Conservation (phyloP, 164 flowering plant species). For the Echeveria elegans region DNA sequence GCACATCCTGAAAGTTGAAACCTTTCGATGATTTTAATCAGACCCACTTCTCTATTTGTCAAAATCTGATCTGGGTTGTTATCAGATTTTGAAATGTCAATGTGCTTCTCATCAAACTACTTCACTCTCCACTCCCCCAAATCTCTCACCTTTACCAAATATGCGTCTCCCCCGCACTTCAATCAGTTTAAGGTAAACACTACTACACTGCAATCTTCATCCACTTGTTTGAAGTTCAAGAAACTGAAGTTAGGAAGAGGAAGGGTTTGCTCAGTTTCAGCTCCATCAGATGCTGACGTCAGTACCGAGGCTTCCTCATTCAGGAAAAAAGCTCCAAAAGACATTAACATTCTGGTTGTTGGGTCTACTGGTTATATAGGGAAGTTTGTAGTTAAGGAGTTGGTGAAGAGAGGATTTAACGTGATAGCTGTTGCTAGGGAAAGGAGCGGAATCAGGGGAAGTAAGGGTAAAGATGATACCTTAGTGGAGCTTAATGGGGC, state of each 20-base stretch:
- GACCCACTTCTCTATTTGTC: background rate
- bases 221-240: background rate
- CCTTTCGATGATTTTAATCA: background rate
- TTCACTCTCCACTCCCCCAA: slow-evolving; percentile 6
- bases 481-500: slow-evolving; percentile 51
- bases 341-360: slow-evolving; percentile 70
- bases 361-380: slow-evolving; percentile 97
- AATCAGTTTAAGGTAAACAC: background rate
- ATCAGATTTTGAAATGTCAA: background rate
- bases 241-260: background rate
- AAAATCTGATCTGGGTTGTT: background rate
- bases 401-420: slow-evolving; percentile 66
- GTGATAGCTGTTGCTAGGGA: slow-evolving; percentile 80
- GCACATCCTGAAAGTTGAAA: background rate
- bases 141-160: slow-evolving; percentile 1
- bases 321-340: slow-evolving; percentile 52
- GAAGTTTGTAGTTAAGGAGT: slow-evolving; percentile 68
- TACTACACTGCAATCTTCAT: background rate
- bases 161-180: background rate
- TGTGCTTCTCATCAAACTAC: slow-evolving; percentile 2
- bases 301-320: slow-evolving; percentile 38
- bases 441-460: slow-evolving; percentile 75
- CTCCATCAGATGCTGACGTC: slow-evolving; percentile 18
- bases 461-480: slow-evolving; percentile 50
- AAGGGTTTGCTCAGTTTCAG: slow-evolving; percentile 18